phyloP scores from a whole-genome alignment of 352 stramenopile species.

The Globisporangium spiculum region DNA sequence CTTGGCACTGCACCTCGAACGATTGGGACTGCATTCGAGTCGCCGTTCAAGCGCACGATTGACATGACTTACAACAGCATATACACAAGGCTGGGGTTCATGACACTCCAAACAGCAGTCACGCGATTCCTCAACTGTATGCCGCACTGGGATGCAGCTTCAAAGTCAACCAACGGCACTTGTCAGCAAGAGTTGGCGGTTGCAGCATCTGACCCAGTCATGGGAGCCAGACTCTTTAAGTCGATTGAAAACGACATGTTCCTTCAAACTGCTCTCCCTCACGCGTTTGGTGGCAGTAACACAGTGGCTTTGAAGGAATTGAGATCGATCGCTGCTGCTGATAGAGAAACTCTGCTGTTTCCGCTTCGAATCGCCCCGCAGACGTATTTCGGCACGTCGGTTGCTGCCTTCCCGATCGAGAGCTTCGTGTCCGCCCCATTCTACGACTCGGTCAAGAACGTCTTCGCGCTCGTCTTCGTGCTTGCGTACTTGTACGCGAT shows the following conservation, averaged over 20 bases:
- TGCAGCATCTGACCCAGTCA: constrained; percentile 18
- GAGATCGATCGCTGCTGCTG: constrained; percentile 13
- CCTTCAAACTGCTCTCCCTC: constrained; percentile 19
- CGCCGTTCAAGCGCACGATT: constrained; percentile 43
- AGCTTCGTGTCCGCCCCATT: constrained; percentile 51
- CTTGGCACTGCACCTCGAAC: constrained; percentile 38
- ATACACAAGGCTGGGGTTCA: constrained; percentile 51
- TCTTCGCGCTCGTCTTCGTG: constrained; percentile 87
- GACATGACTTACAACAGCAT: constrained; percentile 33
- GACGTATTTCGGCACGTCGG: constrained; percentile 31
- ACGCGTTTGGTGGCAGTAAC: constrained; percentile 6
- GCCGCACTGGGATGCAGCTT: constrained; percentile 38
- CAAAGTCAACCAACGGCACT: constrained; percentile 32
- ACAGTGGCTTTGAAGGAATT: constrained; percentile 12
- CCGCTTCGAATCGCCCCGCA: constrained; percentile 48
- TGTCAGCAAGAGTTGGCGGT: constrained; percentile 44
- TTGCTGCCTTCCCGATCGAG: constrained; percentile 48
- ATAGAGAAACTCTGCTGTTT: constrained; percentile 35
- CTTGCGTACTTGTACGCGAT: constrained; percentile 68
- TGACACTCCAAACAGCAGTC: constrained; percentile 64
- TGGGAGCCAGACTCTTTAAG: constrained; percentile 21
- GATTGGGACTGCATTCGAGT: constrained; percentile 41
- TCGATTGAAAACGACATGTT: constrained; percentile 37
- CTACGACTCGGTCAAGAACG: constrained; percentile 56
- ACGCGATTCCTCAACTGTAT: constrained; percentile 60